Evolutionary conservation across 2,329 filamentous ascomycete species (phyloP).

Genomic region (Paracoccidioides lutzii): DNA sequence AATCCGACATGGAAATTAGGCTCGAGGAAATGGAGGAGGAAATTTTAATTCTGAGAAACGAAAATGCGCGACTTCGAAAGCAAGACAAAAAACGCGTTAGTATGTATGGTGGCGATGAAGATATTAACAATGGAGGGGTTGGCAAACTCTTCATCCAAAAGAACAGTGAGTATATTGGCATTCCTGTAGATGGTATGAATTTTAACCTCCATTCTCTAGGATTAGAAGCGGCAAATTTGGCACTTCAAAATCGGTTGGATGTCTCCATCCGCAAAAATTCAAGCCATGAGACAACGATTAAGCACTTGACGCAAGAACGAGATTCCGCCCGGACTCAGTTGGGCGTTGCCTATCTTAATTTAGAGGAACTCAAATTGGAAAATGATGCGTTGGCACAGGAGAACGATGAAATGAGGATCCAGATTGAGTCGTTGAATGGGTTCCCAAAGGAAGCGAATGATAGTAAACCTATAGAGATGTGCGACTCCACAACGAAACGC

Average conservation of each 20-base stretch:
- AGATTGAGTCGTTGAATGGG: slow-evolving; percentile 19
- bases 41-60: slow-evolving; percentile 38
- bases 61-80: slow-evolving; percentile 22
- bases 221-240: slow-evolving; percentile 41
- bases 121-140: slow-evolving; percentile 23
- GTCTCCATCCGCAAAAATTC: slow-evolving; percentile 43
- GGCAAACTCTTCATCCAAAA: slow-evolving; percentile 24
- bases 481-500: not conserved
- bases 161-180: slow-evolving; percentile 21
- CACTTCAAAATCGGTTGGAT: slow-evolving; percentile 43
- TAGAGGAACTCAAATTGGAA: slow-evolving; percentile 32
- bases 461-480: not conserved
- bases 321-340: slow-evolving; percentile 47
- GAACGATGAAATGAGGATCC: slow-evolving; percentile 27
- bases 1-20: slow-evolving; percentile 37
- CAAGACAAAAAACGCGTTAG: slow-evolving; percentile 25
- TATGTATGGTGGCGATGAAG: slow-evolving; percentile 33
- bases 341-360: slow-evolving; percentile 42
- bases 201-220: slow-evolving; percentile 21
- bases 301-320: slow-evolving; percentile 43
- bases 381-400: slow-evolving; percentile 27
- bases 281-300: slow-evolving; percentile 41
- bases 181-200: slow-evolving; percentile 18
- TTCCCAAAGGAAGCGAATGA: not conserved
- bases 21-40: slow-evolving; percentile 41